Percentiles rank a stretch among this genome's conserved stretches.
phyloP scores from a whole-genome alignment of 2,329 filamentous ascomycete genomes.

The Periconia sp. region DNA sequence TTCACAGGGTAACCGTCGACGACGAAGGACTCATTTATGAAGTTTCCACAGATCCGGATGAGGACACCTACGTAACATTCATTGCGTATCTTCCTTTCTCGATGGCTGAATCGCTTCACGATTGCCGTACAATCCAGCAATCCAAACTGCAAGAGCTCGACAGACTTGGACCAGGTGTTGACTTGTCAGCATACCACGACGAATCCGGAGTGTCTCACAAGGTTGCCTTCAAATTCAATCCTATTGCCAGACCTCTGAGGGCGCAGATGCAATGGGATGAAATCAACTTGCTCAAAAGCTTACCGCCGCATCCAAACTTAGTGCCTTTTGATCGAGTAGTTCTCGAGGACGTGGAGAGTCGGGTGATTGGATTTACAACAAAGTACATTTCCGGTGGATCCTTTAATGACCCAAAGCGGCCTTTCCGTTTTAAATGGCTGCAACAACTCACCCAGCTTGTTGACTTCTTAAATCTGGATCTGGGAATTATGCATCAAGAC shows the following conservation, averaged over 20 bases:
- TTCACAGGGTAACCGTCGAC: slow-evolving; percentile 10
- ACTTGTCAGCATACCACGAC: slow-evolving; percentile 9
- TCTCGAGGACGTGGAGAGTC: no score
- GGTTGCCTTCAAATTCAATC: no score
- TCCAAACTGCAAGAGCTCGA: slow-evolving; percentile 14
- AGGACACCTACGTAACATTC: slow-evolving; percentile 10
- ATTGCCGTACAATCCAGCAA: slow-evolving; percentile 8
- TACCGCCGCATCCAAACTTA: no score
- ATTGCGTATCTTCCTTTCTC: slow-evolving; percentile 12
- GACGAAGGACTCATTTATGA: slow-evolving; percentile 9
- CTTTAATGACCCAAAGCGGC: slow-evolving; percentile 1
- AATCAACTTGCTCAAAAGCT: no score
- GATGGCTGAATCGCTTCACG: slow-evolving; percentile 6
- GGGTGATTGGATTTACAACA: no score
- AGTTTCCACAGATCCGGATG: slow-evolving; percentile 11
- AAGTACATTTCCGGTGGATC: neutral
- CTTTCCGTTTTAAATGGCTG: slow-evolving; percentile 4
- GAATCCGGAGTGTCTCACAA: neutral
- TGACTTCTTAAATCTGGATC: slow-evolving; percentile 21
- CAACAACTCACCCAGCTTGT: slow-evolving; percentile 12
- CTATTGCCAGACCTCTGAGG: no score
- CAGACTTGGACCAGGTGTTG: slow-evolving; percentile 10
- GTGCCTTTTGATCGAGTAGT: no score
- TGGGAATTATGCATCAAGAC: slow-evolving; percentile 36
- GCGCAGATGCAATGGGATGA: no score